Evolutionary conservation across 345 rosid species (phyloP).

Genomic region (Geranium rotundifolium): DNA sequence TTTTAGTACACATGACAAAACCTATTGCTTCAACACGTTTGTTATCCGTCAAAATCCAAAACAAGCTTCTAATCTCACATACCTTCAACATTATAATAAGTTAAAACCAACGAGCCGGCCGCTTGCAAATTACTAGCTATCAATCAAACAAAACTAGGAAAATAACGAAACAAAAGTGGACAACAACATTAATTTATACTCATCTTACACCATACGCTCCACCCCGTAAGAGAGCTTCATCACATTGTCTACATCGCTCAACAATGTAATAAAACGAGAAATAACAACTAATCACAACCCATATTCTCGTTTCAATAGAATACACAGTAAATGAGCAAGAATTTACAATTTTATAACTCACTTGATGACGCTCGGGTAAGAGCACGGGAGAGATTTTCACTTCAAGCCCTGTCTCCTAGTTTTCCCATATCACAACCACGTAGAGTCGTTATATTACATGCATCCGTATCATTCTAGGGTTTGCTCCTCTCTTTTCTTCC

Average conservation of each 20-base stretch:
- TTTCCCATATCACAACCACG: background rate
- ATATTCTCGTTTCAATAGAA: background rate
- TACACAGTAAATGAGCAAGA: background rate
- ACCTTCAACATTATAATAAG: no score
- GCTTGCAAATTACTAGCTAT: no score
- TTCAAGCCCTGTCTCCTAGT: no score
- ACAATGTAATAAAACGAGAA: background rate
- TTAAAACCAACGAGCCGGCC: no score
- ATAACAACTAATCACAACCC: background rate
- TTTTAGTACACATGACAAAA: no score
- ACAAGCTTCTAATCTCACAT: no score
- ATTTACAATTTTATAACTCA: constrained; percentile 12
- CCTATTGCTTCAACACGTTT: no score
- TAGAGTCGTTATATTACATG: background rate
- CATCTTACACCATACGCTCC: background rate
- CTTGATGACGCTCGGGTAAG: background rate
- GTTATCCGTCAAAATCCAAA: no score
- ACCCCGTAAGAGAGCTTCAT: no score
- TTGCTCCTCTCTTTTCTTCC: background rate
- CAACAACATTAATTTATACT: background rate
- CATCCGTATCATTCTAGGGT: background rate
- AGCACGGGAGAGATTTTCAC: background rate
- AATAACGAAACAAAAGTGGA: background rate
- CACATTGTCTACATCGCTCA: no score
- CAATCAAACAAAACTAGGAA: background rate